A percentile compares a stretch with the other conserved stretches of the same genome.
Evolutionary conservation across 2,329 filamentous ascomycete genomes (phyloP).

Genomic region (Aspergillus fumigatus): DNA sequence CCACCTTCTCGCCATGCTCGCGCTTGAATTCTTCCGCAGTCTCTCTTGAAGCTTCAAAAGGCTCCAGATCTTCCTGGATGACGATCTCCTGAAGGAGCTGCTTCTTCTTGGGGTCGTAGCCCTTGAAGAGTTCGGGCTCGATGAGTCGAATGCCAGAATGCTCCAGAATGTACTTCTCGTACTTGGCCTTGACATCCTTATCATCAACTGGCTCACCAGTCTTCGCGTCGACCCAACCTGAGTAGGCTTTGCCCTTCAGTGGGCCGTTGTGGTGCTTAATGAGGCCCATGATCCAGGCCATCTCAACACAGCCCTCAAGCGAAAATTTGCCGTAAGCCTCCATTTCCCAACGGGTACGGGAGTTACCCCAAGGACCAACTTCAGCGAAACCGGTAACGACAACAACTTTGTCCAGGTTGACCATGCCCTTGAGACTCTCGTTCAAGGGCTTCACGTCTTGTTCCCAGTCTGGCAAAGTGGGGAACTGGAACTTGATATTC

Average conservation of each 20-base stretch:
- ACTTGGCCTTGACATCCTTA: slow-evolving; percentile 96
- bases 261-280: slow-evolving; percentile 98
- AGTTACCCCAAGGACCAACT: slow-evolving; percentile 84
- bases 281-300: slow-evolving; percentile 99
- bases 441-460: slow-evolving; percentile 85
- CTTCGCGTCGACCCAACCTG: slow-evolving; percentile 94
- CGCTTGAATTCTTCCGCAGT: slow-evolving; percentile 96
- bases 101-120: slow-evolving; percentile 98
- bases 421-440: slow-evolving; percentile 88
- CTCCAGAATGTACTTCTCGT: slow-evolving; percentile 93
- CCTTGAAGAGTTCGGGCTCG: slow-evolving; percentile 92
- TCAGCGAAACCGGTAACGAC: slow-evolving; percentile 96
- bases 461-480: slow-evolving; percentile 85
- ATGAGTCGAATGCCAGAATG: slow-evolving; percentile 97
- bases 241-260: slow-evolving; percentile 93
- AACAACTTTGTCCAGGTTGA: slow-evolving; percentile 95
- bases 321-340: slow-evolving; percentile 96
- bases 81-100: slow-evolving; percentile 96
- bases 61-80: slow-evolving; percentile 93
- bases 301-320: slow-evolving; percentile 94
- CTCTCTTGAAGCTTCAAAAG: slow-evolving; percentile 96
- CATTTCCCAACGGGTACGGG: slow-evolving; percentile 98
- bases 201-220: slow-evolving; percentile 93
- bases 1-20: slow-evolving; percentile 94
- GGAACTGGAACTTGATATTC: slow-evolving; percentile 98